phyloP scores from a whole-genome alignment of 129 eudicot genomes.

The Oenanthe sinensis region DNA sequence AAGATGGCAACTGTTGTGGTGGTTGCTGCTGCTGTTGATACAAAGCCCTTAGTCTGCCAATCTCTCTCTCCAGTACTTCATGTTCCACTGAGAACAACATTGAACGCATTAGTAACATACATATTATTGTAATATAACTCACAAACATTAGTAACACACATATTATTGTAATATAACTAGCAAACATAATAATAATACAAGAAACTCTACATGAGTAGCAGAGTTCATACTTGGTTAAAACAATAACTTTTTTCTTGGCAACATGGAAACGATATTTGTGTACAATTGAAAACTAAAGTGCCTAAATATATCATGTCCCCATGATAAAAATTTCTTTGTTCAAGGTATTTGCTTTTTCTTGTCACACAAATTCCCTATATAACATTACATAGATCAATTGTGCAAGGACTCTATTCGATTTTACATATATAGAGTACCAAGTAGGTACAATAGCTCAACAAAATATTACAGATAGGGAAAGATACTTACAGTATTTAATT shows the following conservation, averaged over 20 bases:
- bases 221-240: not conserved
- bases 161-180: not conserved
- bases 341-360: not conserved
- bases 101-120: conserved; percentile 8
- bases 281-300: not conserved
- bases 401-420: not conserved
- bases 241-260: not conserved
- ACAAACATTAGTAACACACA: not conserved
- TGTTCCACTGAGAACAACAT: conserved; percentile 67
- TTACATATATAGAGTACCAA: not conserved
- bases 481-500: conserved; percentile 78
- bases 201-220: not conserved
- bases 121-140: not conserved
- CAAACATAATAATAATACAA: not conserved
- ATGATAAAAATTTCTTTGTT: not conserved
- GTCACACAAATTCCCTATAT: not conserved
- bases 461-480: not conserved
- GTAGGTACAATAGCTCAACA: not conserved
- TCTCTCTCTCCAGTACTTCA: conserved; percentile 91
- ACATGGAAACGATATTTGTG: not conserved
- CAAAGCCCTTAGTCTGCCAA: conserved; percentile 53
- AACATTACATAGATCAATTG: not conserved
- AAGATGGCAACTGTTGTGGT: conserved; percentile 29
- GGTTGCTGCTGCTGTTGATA: conserved; percentile 66
- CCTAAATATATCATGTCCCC: not conserved